A percentile compares a stretch with the other conserved stretches of the same genome.
Evolutionary conservation across 768 basidiomycete genomes (phyloP).

Genomic region (Tricholoma terreum): DNA sequence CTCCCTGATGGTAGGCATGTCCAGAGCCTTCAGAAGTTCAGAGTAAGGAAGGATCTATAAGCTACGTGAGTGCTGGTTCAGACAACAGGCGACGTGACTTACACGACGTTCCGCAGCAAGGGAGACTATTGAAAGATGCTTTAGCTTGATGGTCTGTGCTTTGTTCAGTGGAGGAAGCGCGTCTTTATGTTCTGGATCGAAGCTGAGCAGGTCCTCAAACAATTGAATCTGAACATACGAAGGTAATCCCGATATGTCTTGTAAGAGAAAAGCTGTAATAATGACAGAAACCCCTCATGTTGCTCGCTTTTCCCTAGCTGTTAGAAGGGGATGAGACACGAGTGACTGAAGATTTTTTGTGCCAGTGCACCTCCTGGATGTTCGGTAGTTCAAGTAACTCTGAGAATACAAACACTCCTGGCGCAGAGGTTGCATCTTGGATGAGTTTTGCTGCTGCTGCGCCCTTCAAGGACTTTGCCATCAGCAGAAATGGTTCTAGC

Average conservation of each 20-base stretch:
- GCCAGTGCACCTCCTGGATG: conserved; percentile 73
- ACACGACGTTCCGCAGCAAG: conserved; percentile 78
- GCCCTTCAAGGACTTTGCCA: conserved; percentile 90
- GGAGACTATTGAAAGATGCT: conserved; percentile 88
- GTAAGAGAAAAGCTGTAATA: conserved; percentile 88
- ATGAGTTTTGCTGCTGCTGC: conserved; percentile 89
- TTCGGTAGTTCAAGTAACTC: conserved; percentile 82
- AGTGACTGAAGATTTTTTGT: background rate
- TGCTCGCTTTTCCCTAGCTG: conserved; percentile 71
- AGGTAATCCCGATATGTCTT: conserved; percentile 83
- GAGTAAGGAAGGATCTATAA: conserved; percentile 79
- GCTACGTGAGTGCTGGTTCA: background rate
- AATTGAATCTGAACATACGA: conserved; percentile 37
- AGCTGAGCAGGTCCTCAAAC: conserved; percentile 1
- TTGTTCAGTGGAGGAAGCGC: conserved; percentile 63
- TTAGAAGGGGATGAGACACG: background rate
- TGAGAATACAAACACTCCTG: conserved; percentile 89
- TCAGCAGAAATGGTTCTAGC: conserved; percentile 87
- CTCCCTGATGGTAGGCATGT: conserved; percentile 77
- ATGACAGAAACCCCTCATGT: conserved; percentile 53
- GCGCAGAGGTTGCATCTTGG: conserved; percentile 81
- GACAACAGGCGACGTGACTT: conserved; percentile 22
- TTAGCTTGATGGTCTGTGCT: conserved; percentile 82
- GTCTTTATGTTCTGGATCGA: conserved; percentile 56
- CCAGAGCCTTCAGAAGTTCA: conserved; percentile 63